phyloP scores from a whole-genome alignment of 179 eudicot species.

The Corrigiola litoralis region DNA sequence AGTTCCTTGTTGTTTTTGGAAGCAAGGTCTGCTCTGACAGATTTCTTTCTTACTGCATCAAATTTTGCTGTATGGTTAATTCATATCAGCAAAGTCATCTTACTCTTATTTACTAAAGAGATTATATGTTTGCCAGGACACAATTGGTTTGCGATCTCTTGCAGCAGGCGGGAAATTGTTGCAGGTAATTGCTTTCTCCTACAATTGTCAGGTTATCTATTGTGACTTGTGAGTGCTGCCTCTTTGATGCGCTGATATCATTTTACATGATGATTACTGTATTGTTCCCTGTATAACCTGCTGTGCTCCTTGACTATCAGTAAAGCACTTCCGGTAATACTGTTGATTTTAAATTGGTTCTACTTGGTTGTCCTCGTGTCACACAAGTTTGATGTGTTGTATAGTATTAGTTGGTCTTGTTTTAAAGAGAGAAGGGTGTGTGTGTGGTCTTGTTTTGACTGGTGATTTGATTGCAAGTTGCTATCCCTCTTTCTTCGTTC shows the following conservation, averaged over 20 bases:
- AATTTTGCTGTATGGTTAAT: neutral
- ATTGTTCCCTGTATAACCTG: too few species aligned
- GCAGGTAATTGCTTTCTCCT: constrained; percentile 52
- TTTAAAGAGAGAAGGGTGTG: too few species aligned
- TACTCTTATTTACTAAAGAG: neutral
- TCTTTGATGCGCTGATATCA: neutral
- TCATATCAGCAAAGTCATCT: neutral
- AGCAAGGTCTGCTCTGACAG: constrained; percentile 48
- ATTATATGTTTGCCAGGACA: constrained; percentile 46
- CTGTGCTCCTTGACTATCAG: too few species aligned
- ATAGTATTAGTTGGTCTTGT: too few species aligned
- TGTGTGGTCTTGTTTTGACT: too few species aligned
- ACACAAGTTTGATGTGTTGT: too few species aligned
- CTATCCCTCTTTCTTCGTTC: neutral
- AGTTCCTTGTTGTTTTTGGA: constrained; percentile 76
- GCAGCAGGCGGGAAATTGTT: constrained; percentile 97
- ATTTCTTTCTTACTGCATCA: neutral
- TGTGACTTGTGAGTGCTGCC: neutral
- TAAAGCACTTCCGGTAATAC: too few species aligned
- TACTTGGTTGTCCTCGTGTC: too few species aligned
- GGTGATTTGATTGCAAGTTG: neutral
- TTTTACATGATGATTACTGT: too few species aligned
- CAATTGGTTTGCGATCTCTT: constrained; percentile 87
- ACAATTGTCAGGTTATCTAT: neutral
- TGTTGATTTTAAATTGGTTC: too few species aligned